A percentile compares a stretch with the other conserved stretches of the same genome.
Conservation (phyloP, 805 yeast species). For the Cephaloascus fragrans region DNA sequence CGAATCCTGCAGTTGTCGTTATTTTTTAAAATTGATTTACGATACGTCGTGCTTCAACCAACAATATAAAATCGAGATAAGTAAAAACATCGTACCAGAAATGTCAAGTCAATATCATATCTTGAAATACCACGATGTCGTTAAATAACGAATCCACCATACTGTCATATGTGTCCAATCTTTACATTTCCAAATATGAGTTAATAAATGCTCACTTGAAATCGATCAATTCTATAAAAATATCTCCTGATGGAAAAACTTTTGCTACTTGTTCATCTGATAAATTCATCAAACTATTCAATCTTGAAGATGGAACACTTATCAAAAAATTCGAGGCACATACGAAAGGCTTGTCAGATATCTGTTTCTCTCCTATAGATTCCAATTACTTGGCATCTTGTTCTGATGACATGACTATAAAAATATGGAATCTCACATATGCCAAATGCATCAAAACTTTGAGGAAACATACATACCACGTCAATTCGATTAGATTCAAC, state of each 20-base stretch:
- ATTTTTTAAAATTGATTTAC: too few relatives aligned
- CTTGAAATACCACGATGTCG: too few relatives aligned
- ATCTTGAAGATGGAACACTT: constrained; percentile 16
- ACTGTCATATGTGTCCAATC: too few relatives aligned
- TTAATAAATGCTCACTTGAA: not conserved
- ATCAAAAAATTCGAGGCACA: constrained; percentile 43
- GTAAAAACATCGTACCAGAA: too few relatives aligned
- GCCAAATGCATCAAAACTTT: constrained; percentile 43
- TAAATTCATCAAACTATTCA: constrained; percentile 17
- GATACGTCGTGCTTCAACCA: too few relatives aligned
- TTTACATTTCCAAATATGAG: not conserved
- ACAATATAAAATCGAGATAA: too few relatives aligned
- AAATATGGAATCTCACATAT: constrained; percentile 55
- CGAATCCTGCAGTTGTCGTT: constrained; percentile 42
- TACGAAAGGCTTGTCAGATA: constrained; percentile 58
- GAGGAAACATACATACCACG: constrained; percentile 79
- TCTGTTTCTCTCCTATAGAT: constrained; percentile 68
- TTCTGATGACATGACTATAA: constrained; percentile 74
- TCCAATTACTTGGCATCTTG: constrained; percentile 68
- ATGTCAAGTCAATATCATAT: too few relatives aligned
- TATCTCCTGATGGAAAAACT: constrained; percentile 50
- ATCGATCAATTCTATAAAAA: constrained; percentile 35
- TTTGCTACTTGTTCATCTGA: constrained; percentile 43
- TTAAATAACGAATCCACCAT: too few relatives aligned
- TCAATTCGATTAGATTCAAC: constrained; percentile 62